Base-by-base conservation (phyloP, 345 rosid genomes). In the Eutrema japonicum region DNA sequence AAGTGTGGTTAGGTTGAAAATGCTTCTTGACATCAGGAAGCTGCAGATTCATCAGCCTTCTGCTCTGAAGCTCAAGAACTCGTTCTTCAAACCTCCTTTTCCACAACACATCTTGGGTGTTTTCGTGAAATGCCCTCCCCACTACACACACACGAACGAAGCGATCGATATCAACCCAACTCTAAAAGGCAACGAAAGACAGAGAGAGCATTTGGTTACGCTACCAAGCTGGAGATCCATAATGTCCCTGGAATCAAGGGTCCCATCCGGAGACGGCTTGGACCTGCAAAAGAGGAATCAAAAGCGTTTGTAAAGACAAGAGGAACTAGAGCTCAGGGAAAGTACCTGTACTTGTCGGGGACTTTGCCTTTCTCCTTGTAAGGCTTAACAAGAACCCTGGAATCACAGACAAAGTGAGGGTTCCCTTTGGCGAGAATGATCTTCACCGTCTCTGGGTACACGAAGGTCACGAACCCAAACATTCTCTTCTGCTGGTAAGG, bases 351-450 rank as follows among this genome's bases (percentile, higher is more conserved):
- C 86, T 87, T 86, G 83, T 88, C 91, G 13, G 86, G 88, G 55
- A 86, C 86, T 85, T 88, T 88, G 49, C 93, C 93, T 82, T 90
- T 88, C 90, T 90, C 96, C 83, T 90, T 90, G 87, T 90, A 88
- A 67, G 93, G 93, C 81, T 90, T 90, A 70, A 88, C 96, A 27
- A 90, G 87, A 61, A 90, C 96, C 32, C 96, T 76, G 35, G 91
- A 90, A 79, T 90, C 89, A 42, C 96, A 90, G 35, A 90, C 96
- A 68, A 90, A 90, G 77, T 90, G 93, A 66, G 93, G 96, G 70
- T 88, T 90, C 41, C 93, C 96, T 76, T 90, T 90, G 73, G 90
- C 91, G 27, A 90, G 76, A 61, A 90, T 90, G 38, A 83, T 80
- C 87, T 90, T 90, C 68, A 90, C 96, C 0, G 96, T 90, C 40